phyloP scores from a whole-genome alignment of 345 rosid genomes.

The Bretschneidera sinensis region DNA sequence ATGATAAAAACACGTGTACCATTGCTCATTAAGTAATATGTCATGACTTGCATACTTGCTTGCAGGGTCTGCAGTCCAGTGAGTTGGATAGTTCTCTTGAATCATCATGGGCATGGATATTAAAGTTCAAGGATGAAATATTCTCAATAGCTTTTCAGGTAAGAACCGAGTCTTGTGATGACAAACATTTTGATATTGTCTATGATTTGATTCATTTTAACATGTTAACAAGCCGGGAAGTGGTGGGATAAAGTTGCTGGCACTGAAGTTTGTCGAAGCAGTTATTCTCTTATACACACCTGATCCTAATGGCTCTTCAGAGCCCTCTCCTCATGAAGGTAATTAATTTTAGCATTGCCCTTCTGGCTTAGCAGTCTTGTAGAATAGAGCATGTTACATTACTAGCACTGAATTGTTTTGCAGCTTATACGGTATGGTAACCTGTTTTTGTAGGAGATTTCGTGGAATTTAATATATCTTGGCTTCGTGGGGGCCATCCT shows the following conservation, averaged over 20 bases:
- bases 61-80: constrained; percentile 71
- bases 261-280: constrained; percentile 86
- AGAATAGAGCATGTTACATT: not conserved
- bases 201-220: constrained; percentile 26
- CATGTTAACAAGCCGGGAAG: constrained; percentile 58
- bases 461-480: constrained; percentile 66
- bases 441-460: constrained; percentile 42
- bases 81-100: constrained; percentile 56
- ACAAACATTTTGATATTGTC: constrained; percentile 14
- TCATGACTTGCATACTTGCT: constrained; percentile 13
- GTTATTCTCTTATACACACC: constrained; percentile 86
- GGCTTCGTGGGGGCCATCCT: constrained; percentile 91
- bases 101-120: constrained; percentile 79
- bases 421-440: constrained; percentile 20
- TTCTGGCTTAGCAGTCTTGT: constrained; percentile 1
- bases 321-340: constrained; percentile 68
- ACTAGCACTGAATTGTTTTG: not conserved
- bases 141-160: constrained; percentile 79
- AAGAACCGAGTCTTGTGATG: constrained; percentile 13
- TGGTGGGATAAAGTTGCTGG: constrained; percentile 68
- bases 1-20: no score
- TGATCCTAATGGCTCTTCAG: constrained; percentile 57
- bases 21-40: not conserved
- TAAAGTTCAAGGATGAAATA: constrained; percentile 80
- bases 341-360: constrained; percentile 18